These are phyloP conservation scores for Suhomyces guaymorum DNA, from an alignment of 1,139 yeast species.

Conservation along the genomic window DNA sequence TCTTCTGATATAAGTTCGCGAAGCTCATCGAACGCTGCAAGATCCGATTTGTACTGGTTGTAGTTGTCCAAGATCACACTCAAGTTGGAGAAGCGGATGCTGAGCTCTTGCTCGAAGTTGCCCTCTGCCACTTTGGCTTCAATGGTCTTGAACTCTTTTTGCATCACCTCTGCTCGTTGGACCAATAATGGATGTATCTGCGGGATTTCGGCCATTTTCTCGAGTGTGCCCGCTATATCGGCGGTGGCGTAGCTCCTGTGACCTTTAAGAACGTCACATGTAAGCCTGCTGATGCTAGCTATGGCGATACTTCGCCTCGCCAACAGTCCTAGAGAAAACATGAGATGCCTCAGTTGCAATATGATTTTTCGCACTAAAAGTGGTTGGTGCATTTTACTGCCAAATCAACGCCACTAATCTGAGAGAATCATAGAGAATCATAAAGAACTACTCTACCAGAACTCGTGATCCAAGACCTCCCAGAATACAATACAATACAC, in stretches of 20 bases:
- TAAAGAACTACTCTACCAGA: no score
- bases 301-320: background rate
- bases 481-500: no score
- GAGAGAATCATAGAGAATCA: no score
- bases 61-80: conserved; percentile 55
- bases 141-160: conserved; percentile 49
- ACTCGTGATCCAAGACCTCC: no score
- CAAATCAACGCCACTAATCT: no score
- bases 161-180: conserved; percentile 58
- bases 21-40: conserved; percentile 38
- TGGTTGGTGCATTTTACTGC: no score
- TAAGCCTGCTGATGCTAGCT: no score
- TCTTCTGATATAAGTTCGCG: conserved; percentile 33
- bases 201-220: conserved; percentile 14
- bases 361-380: no score
- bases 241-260: conserved; percentile 1
- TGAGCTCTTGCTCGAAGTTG: conserved; percentile 55
- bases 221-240: conserved; percentile 5
- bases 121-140: conserved; percentile 50
- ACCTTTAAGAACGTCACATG: no score
- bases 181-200: conserved; percentile 60
- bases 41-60: conserved; percentile 44
- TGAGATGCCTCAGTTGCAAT: no score
- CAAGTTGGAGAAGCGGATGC: conserved; percentile 57
- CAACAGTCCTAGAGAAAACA: conserved; percentile 3